A percentile compares a stretch with the other conserved stretches of the same genome.
These are phyloP conservation scores for Schizophyllum amplum DNA, from an alignment of 1,284 basidiomycete species.

Conservation along the genomic window DNA sequence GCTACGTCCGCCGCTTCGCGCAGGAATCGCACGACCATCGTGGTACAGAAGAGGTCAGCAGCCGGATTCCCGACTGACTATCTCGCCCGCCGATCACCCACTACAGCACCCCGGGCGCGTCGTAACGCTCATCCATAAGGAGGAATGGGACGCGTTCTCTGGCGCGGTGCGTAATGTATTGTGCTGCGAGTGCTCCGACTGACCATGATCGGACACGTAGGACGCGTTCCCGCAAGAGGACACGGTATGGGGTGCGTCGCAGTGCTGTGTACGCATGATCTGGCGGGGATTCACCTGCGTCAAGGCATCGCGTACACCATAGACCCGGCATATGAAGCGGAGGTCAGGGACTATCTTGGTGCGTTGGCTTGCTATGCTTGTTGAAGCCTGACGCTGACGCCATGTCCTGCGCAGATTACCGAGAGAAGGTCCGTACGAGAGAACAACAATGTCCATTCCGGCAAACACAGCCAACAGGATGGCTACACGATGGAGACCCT, in stretches of 20 bases:
- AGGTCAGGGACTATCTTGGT: constrained; percentile 81
- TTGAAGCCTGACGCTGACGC: neutral
- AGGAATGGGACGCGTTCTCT: constrained; percentile 75
- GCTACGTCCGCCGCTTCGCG: constrained; percentile 80
- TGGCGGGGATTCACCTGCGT: no score
- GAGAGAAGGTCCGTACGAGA: constrained; percentile 58
- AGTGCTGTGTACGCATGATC: neutral
- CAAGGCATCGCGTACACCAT: constrained; percentile 77
- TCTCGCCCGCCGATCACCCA: neutral
- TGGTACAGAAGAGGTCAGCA: constrained; percentile 64
- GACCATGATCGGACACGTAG: constrained; percentile 25
- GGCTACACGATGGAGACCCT: constrained; percentile 67
- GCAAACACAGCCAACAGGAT: constrained; percentile 26
- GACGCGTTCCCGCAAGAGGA: constrained; percentile 73
- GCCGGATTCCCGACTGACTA: neutral
- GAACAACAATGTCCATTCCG: neutral
- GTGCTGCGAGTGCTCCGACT: neutral
- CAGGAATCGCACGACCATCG: constrained; percentile 85
- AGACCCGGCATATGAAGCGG: constrained; percentile 61
- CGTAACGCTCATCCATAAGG: constrained; percentile 79
- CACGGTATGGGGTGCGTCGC: constrained; percentile 70
- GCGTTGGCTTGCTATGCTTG: constrained; percentile 11
- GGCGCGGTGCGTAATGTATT: constrained; percentile 46
- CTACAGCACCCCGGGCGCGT: constrained; percentile 77
- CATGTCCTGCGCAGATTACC: constrained; percentile 44